Evolutionary conservation across 2,329 filamentous ascomycete genomes (phyloP).

Genomic region (Monosporascus sp.): DNA sequence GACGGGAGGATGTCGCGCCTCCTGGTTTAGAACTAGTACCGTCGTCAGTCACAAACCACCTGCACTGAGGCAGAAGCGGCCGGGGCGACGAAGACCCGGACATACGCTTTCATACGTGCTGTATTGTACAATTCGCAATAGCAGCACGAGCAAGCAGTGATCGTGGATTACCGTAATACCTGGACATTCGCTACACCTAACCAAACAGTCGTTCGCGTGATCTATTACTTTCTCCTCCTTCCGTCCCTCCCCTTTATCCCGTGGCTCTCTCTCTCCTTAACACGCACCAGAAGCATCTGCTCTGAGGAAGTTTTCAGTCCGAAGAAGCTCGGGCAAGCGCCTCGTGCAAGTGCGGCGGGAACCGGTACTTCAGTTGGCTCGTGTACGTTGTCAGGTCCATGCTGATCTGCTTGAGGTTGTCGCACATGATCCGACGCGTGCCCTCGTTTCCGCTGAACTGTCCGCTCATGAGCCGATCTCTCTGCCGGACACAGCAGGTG

Average conservation of each 20-base stretch:
- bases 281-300: not conserved
- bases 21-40: too few species aligned
- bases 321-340: conserved; percentile 76
- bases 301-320: conserved; percentile 37
- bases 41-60: too few species aligned
- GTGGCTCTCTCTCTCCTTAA: not conserved
- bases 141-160: too few species aligned
- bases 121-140: too few species aligned
- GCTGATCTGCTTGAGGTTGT: conserved; percentile 71
- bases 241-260: not conserved
- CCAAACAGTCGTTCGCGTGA: not conserved
- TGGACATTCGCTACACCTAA: too few species aligned
- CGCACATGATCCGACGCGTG: conserved; percentile 57
- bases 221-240: not conserved
- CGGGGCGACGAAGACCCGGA: too few species aligned
- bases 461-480: conserved; percentile 62
- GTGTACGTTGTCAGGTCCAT: conserved; percentile 92
- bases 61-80: too few species aligned
- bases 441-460: conserved; percentile 71
- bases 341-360: conserved; percentile 84
- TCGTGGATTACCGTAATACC: too few species aligned
- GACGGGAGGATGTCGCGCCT: too few species aligned
- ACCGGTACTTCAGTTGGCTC: conserved; percentile 83
- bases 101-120: too few species aligned
- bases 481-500: conserved; percentile 73